Percentiles rank a stretch among this genome's conserved stretches.
Conservation (phyloP, 2,329 filamentous ascomycete species). For the Aspergillus glaucus region DNA sequence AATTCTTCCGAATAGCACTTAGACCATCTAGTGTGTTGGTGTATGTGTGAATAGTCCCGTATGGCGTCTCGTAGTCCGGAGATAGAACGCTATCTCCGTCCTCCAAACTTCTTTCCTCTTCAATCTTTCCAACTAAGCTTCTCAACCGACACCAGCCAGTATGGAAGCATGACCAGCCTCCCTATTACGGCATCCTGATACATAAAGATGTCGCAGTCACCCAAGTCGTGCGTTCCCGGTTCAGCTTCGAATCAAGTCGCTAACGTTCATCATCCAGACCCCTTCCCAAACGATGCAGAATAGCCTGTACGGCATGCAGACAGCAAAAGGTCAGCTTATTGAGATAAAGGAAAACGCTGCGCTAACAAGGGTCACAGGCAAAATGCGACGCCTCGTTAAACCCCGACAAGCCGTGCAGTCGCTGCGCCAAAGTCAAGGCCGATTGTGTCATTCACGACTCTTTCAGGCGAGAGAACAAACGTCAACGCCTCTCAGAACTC, state of each 20-base stretch:
- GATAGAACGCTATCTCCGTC: background rate
- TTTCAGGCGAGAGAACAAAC: conserved; percentile 39
- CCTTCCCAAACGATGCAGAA: conserved; percentile 26
- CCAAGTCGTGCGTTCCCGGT: conserved; percentile 6
- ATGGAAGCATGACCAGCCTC: background rate
- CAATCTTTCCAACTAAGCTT: background rate
- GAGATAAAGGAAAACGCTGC: background rate
- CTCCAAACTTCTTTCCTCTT: background rate
- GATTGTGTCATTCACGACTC: conserved; percentile 36
- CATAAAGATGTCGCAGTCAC: background rate
- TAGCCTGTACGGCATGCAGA: conserved; percentile 39
- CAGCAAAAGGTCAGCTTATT: conserved; percentile 32
- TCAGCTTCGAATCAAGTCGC: background rate
- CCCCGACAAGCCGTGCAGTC: conserved; percentile 29
- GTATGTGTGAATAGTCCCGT: background rate
- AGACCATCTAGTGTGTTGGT: too few species aligned
- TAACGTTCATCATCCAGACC: conserved; percentile 7
- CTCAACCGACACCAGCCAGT: background rate
- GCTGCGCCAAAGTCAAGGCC: conserved; percentile 32
- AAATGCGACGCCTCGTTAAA: conserved; percentile 36
- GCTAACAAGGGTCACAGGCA: conserved; percentile 15
- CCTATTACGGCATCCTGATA: background rate
- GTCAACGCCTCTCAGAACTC: conserved; percentile 33
- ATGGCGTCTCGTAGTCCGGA: background rate
- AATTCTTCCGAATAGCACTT: background rate